phyloP scores from a whole-genome alignment of 164 flowering plant genomes.

The Magnolia sinica region DNA sequence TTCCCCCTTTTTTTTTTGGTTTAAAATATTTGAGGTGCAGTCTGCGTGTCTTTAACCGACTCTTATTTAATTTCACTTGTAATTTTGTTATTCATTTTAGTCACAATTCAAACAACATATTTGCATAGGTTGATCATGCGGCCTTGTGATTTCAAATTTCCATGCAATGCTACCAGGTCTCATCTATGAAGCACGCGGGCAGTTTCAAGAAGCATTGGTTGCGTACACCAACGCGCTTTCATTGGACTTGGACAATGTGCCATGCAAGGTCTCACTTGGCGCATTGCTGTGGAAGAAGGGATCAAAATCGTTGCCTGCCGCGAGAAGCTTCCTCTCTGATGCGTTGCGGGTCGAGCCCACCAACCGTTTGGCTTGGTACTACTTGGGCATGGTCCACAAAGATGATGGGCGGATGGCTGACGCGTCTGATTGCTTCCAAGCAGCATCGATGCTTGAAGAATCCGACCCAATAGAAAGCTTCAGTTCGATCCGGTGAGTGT shows the following conservation, averaged over 20 bases:
- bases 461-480: conserved; percentile 87
- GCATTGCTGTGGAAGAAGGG: conserved; percentile 55
- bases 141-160: neutral
- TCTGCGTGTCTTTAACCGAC: neutral
- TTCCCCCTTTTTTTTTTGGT: neutral
- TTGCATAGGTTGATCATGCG: neutral
- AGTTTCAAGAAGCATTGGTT: conserved; percentile 43
- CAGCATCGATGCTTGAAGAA: conserved; percentile 93
- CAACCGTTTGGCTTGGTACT: conserved; percentile 78
- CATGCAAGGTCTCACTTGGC: conserved; percentile 60
- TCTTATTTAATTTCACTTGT: neutral
- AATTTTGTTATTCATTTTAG: neutral
- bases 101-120: neutral
- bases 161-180: conserved; percentile 37
- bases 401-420: conserved; percentile 75
- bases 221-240: conserved; percentile 50
- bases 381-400: conserved; percentile 73
- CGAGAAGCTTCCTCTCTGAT: conserved; percentile 80
- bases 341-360: conserved; percentile 89
- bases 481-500: conserved; percentile 39
- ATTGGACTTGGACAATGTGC: conserved; percentile 59
- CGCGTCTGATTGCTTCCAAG: conserved; percentile 93
- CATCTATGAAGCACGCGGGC: conserved; percentile 58
- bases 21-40: neutral
- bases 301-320: conserved; percentile 55